phyloP scores from a whole-genome alignment of 352 stramenopile species.

The Pythium myriotylum region DNA sequence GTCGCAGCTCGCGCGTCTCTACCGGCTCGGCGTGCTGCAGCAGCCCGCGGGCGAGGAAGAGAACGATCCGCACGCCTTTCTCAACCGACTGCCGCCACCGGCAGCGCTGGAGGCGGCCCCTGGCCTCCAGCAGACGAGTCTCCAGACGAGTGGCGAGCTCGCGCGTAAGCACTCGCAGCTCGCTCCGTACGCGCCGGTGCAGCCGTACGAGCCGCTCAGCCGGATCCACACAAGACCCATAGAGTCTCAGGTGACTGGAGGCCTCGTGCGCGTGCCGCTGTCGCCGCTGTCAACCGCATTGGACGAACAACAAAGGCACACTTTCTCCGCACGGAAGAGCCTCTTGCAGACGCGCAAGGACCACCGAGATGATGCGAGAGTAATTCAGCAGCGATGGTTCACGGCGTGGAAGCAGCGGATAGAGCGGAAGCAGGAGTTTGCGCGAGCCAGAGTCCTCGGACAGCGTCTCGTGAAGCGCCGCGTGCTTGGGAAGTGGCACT shows the following conservation, averaged over 20 bases:
- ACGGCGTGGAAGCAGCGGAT: slow-evolving; percentile 5
- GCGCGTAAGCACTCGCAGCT: neutral
- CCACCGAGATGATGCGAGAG: neutral
- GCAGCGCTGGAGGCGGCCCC: neutral
- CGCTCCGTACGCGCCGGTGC: slow-evolving; percentile 5
- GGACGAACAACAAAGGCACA: neutral
- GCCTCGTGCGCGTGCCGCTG: slow-evolving; percentile 3
- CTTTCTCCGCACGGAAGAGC: neutral
- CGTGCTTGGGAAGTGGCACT: neutral
- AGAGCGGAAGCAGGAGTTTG: slow-evolving; percentile 3
- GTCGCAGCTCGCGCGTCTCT: slow-evolving; percentile 56
- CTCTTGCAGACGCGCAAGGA: neutral
- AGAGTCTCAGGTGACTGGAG: too few relatives aligned
- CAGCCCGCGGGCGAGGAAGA: slow-evolving; percentile 31
- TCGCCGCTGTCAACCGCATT: slow-evolving; percentile 1
- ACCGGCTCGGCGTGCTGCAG: slow-evolving; percentile 49
- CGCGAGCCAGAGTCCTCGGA: neutral
- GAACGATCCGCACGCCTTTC: slow-evolving; percentile 30
- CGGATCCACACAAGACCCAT: neutral
- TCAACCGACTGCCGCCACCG: slow-evolving; percentile 25
- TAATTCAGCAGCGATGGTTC: slow-evolving; percentile 17
- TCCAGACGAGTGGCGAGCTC: slow-evolving; percentile 22
- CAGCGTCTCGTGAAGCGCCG: neutral
- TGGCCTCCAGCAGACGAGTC: neutral
- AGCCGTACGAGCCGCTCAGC: slow-evolving; percentile 1